Evolutionary conservation across 2,329 filamentous ascomycete genomes (phyloP), one percentile per base, ranked within the genome.

Genomic region (Fusarium sp.): DNA sequence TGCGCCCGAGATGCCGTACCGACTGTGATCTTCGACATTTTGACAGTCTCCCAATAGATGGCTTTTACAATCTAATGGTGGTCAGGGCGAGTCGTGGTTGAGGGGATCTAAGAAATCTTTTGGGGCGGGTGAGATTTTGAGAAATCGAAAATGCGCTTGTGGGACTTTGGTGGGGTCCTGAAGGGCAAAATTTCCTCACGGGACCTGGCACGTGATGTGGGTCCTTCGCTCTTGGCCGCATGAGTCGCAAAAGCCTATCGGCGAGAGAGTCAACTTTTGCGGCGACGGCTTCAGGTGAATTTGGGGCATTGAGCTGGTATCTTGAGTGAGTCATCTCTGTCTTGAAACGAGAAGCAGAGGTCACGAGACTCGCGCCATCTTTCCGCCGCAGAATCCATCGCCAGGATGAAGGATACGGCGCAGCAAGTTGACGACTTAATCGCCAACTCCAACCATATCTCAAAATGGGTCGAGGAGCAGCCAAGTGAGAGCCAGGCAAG

Each of bases 1-100:
- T 27, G 40, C 60, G 35, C 25, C n/a, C n/a, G 33, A 45, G 42
- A 29, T 65, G 65, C 58, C 86, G 68, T 86, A 91, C 89, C 89
- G 89, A 91, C 91, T 91, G 93, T 94, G 88, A 95, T 95, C 88
- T 95, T 95, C 81, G 93, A 95, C 93, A 95, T 94, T 79, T 86
- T 92, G 90, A 90, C 92, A 93, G 93, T 95, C 93, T 95, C 94
- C 93, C 93, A 94, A 89, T 93, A 94, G 91, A 93, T 80, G 85
- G 86, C 25, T 52, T 72, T 71, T 65, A 75, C 75, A 79, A 90
- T 92, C 91, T 93, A 93, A 91, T 93, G 92, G 92, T 94, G 91
- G 89, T 84, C 82, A 74, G 83, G 81, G 79, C 80, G 73, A 73
- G 56, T 78, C 66, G 75, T 78, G 74, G 78, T 79, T 79, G 65